Evolutionary conservation across 2,329 filamentous ascomycete species (phyloP), one percentile per base, ranked within the genome.

Genomic region (Trichoderma sp.): DNA sequence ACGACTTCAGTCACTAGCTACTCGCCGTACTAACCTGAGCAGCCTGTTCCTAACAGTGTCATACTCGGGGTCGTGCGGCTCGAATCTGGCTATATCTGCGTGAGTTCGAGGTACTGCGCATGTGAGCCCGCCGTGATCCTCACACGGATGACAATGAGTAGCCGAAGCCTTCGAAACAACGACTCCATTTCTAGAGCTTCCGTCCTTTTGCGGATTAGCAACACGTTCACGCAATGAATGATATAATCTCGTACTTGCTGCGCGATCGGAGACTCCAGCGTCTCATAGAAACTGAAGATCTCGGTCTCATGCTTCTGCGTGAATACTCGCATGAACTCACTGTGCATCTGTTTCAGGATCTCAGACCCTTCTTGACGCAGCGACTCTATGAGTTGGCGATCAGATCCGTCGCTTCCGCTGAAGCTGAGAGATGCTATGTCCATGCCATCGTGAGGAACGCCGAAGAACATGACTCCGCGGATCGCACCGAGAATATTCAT

Each of bases 201-300:
- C 7, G 2, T 57, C 9, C 24, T 45, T 28, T 4, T 17, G 54
- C 55, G 1, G 19, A 19, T 44, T 19, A 45, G 7, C 5, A 26
- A 21, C 24, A 17, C 26, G 24, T 17, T 19, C 7, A 19, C 30
- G 34, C 9, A 56, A 19, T 26, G n/a, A 7, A 19, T 4, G 5
- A 30, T 41, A 1, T n/a, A 7, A 19, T 39, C 10, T 15, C 26
- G 6, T 44, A 61, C 47, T 12, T 52, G 21, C 9, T 15, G 47
- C 6, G 58, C 24, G 3, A 28, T 52, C 10, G 24, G 10, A 14
- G 58, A 61, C 28, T 52, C 19, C 24, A 30, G 21, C 7, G 58
- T 61, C 15, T 44, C 58, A 5, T 61, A 61, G 12, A 61, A 61
- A 34, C 58, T 34, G 26, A 58, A 34, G 19, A 58, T 39, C 43